Percentiles rank a stretch among this genome's conserved stretches.
phyloP scores from a whole-genome alignment of 129 eudicot species.

The Solidago caesia region DNA sequence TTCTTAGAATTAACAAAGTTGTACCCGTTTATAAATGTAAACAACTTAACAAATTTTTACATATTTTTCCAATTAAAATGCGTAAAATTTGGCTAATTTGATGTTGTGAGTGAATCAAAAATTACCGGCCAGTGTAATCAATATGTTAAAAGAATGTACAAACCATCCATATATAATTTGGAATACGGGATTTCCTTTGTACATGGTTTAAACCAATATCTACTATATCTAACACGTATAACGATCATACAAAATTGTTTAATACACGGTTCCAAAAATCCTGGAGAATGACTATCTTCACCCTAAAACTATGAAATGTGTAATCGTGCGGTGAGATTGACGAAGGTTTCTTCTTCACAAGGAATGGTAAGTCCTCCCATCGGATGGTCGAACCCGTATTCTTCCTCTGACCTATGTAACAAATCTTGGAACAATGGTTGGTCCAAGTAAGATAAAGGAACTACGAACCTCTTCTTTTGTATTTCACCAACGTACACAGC shows the following conservation, averaged over 20 bases:
- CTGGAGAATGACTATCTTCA: background rate
- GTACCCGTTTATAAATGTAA: too few species aligned
- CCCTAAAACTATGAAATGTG: slow-evolving; percentile 10
- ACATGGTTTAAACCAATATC: background rate
- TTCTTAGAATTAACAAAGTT: too few species aligned
- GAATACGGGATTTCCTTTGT: background rate
- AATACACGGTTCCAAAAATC: slow-evolving; percentile 5
- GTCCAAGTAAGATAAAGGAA: slow-evolving; percentile 42
- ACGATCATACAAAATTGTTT: background rate
- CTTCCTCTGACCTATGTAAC: slow-evolving; percentile 45
- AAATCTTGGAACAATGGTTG: slow-evolving; percentile 48
- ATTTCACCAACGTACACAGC: slow-evolving; percentile 51
- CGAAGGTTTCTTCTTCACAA: slow-evolving; percentile 39
- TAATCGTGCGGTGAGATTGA: slow-evolving; percentile 31
- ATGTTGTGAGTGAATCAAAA: too few species aligned
- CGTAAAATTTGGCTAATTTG: too few species aligned
- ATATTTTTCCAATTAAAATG: too few species aligned
- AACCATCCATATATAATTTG: too few species aligned
- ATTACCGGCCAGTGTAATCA: too few species aligned
- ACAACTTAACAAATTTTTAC: too few species aligned
- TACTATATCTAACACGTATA: background rate
- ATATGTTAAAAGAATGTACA: too few species aligned
- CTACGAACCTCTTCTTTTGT: slow-evolving; percentile 34
- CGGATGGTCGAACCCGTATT: slow-evolving; percentile 47
- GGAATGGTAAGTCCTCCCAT: slow-evolving; percentile 59